Base-by-base conservation (phyloP, 805 yeast species). In the Cephaloascus fragrans region DNA sequence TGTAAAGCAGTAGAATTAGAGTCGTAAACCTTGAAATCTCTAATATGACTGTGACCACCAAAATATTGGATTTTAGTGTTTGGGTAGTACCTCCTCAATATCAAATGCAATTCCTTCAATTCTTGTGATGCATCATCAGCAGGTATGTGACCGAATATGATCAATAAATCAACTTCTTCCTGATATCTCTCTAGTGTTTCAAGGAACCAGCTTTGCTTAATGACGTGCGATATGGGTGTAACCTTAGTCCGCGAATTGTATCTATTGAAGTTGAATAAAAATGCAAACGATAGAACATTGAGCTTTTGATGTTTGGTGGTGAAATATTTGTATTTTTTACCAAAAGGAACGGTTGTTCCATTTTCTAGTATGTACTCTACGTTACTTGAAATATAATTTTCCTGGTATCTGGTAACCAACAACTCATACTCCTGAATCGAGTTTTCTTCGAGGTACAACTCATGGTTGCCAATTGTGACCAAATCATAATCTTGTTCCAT, bases 1-100 rank as follows among this genome's bases (percentile, higher is more conserved):
- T 90, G 95, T n/a, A 90, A 58, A 0, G 81, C 96, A 0, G 84
- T 77, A 18, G 89, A 72, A 37, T 61, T 62, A 2, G 65, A 60
- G 51, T 90, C 97, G 37, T 79, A 65, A 3, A 75, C 62, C 5
- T 75, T 71, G 56, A 82, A 90, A 57, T 90, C 97, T 44, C 97
- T 67, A 14, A 90, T 77, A 54, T 90, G 97, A 20, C 94, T 79
- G 59, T 90, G 97, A 1, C 97, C 97, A 1, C 97, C 97, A 58
- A 90, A 81, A 49, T 83, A 85, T 55, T 87, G 96, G 39, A 90
- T 83, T 0, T 77, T 64, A 0, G 71, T 68, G 23, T 67, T 54
- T 4, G 94, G 90, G 49, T 74, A 83, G 19, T 58, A 61, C 19
- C 53, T 42, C 43, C 97, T 71, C 19, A 90, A 57, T 4, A 55